Evolutionary conservation across 495 filamentous ascomycete species (phyloP), one percentile per base, ranked within the genome.

Genomic region (Penicillium subrubescens): DNA sequence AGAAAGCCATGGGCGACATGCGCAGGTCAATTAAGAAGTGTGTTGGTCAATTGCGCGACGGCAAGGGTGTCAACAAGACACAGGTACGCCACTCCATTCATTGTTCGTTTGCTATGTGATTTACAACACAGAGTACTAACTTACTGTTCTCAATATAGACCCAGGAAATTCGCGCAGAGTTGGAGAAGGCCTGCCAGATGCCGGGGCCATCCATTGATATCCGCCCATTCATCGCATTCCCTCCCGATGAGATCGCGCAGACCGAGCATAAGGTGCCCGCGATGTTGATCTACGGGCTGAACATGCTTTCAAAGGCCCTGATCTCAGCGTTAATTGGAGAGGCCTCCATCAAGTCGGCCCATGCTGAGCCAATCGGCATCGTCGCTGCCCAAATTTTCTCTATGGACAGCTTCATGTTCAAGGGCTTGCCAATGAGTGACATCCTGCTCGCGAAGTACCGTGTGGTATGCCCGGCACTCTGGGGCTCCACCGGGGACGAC

Each of bases 391-490:
- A 88, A 52, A 85, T 94, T 25, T 94, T 97, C 70, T 88, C 92
- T 4, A 79, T 83, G 21, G 79, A 86, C 0, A 75, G 83, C 0
- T 90, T 92, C 67, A 77, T 82, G 19, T 92, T 89, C 83, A 84
- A 91, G 33, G 92, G 90, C 3, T 75, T 81, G 35, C 85, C 88
- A 14, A 79, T 98, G 66, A 89, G 93, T 48, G 94, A 97, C 66
- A 90, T 98, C 57, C 76, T 98, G 23, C 86, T 96, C 71, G 93
- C 95, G 33, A 97, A 98, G 73, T 89, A 92, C 64, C 87, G 91
- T 44, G 81, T 89, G 6, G 82, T 86, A 29, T 97, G 93, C 69
- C 94, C 96, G 5, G 89, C 93, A 12, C 81, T 99, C 12, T 98
- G 91, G 74, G 96, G 96, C 21, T 88, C 93, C 68, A 83, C 84